Conservation (phyloP, 176 grass and related monocot species). For the Phragmites australis region DNA sequence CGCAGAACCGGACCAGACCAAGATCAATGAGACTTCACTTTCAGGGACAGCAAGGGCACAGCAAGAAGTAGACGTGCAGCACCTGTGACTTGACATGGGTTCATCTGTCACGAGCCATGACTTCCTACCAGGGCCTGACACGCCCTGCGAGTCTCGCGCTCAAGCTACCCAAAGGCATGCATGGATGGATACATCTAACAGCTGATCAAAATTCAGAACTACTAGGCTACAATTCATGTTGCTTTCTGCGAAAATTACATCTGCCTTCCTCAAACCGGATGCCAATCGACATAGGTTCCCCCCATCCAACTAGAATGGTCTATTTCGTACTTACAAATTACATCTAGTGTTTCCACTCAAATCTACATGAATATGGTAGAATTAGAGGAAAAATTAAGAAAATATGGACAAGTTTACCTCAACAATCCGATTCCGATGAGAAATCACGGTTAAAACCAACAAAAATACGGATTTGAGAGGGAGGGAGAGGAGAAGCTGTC, state of each 20-base stretch:
- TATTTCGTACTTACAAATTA: no score
- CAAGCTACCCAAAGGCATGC: background rate
- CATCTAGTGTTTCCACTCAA: no score
- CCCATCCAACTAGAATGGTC: no score
- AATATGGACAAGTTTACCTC: no score
- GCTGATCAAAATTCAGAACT: background rate
- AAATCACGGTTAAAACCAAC: no score
- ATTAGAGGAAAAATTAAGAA: no score
- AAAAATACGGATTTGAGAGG: no score
- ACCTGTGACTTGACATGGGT: constrained; percentile 13
- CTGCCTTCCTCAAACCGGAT: constrained; percentile 17
- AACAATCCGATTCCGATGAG: no score
- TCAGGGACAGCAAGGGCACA: constrained; percentile 26
- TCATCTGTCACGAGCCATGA: background rate
- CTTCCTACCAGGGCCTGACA: background rate
- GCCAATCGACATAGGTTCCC: background rate
- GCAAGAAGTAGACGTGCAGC: background rate
- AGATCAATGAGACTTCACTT: constrained; percentile 8
- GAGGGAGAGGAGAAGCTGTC: no score
- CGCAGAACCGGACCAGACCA: background rate
- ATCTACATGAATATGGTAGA: no score
- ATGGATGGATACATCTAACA: background rate
- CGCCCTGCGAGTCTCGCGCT: background rate
- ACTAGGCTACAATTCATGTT: constrained; percentile 30
- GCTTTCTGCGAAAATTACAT: constrained; percentile 38